phyloP scores from a whole-genome alignment of 2,329 filamentous ascomycete genomes.

The Cercospora sesami region DNA sequence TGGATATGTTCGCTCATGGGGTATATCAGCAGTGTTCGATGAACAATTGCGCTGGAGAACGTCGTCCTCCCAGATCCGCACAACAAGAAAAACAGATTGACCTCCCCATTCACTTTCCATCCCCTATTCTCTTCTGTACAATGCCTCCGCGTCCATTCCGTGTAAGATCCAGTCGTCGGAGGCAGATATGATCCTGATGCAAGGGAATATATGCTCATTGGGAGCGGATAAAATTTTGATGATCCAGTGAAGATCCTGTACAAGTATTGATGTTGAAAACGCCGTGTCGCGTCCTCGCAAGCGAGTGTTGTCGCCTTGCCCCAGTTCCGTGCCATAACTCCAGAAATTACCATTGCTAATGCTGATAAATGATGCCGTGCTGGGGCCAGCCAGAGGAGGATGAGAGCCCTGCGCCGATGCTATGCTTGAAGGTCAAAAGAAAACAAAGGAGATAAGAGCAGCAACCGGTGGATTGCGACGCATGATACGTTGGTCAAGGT shows the following conservation, averaged over 20 bases:
- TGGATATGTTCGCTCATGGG: conserved; percentile 20
- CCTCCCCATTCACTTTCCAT: conserved; percentile 13
- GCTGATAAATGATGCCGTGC: conserved; percentile 15
- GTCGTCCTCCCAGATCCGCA: neutral
- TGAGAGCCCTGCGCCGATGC: conserved; percentile 19
- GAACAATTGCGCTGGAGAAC: conserved; percentile 11
- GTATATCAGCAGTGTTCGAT: conserved; percentile 27
- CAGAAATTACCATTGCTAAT: conserved; percentile 9
- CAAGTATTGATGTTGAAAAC: conserved; percentile 17
- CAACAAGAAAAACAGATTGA: conserved; percentile 19
- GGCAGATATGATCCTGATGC: conserved; percentile 8
- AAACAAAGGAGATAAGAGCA: conserved; percentile 25
- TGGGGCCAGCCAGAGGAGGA: conserved; percentile 23
- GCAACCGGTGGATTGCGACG: neutral
- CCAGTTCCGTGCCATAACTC: conserved; percentile 8
- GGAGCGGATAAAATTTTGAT: conserved; percentile 12
- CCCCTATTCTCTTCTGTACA: conserved; percentile 21
- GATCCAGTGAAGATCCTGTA: conserved; percentile 27
- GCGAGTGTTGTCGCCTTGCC: conserved; percentile 16
- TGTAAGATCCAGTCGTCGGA: neutral
- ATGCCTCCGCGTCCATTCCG: neutral
- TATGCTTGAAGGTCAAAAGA: conserved; percentile 18
- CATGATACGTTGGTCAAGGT: conserved; percentile 13
- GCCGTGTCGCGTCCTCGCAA: conserved; percentile 16
- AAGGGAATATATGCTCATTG: conserved; percentile 11